Percentiles rank a stretch among this genome's conserved stretches.
Conservation (phyloP, 2,329 filamentous ascomycete genomes). For the Aspergillus aculeatus region DNA sequence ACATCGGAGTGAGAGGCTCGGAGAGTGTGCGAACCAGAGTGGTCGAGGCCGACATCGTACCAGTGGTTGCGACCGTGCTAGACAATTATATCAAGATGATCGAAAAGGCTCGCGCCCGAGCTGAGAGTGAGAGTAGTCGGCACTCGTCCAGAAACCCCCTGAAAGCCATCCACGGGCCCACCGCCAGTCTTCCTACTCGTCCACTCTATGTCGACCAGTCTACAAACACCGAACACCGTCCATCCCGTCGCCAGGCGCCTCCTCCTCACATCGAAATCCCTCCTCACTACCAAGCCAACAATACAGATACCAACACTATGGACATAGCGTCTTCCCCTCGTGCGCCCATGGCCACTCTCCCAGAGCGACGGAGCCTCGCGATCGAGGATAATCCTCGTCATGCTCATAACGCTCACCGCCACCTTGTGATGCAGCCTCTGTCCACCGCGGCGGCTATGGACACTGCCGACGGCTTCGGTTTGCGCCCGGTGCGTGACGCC, state of each 20-base stretch:
- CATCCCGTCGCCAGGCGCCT: constrained; percentile 73
- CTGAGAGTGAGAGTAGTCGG: constrained; percentile 71
- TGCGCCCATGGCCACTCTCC: constrained; percentile 67
- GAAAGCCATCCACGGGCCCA: constrained; percentile 21
- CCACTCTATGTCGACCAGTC: constrained; percentile 48
- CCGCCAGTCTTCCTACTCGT: constrained; percentile 24
- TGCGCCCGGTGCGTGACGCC: constrained; percentile 75
- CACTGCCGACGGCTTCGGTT: constrained; percentile 65
- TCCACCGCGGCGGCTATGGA: constrained; percentile 67
- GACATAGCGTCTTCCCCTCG: constrained; percentile 64
- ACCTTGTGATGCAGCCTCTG: constrained; percentile 64
- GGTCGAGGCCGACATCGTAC: constrained; percentile 98
- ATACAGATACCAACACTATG: constrained; percentile 52
- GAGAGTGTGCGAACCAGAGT: constrained; percentile 92
- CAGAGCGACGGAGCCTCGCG: constrained; percentile 66
- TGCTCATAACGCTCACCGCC: constrained; percentile 48
- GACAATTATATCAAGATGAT: constrained; percentile 98
- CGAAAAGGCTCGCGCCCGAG: constrained; percentile 84
- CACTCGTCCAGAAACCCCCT: constrained; percentile 25
- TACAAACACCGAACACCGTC: constrained; percentile 57
- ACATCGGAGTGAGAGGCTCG: constrained; percentile 94
- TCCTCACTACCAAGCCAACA: constrained; percentile 52
- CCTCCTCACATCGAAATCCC: constrained; percentile 82
- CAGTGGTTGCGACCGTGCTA: constrained; percentile 95
- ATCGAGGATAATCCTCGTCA: constrained; percentile 47